Base-by-base conservation (phyloP, 177 flowering plant genomes). In the Vitis hybrid region DNA sequence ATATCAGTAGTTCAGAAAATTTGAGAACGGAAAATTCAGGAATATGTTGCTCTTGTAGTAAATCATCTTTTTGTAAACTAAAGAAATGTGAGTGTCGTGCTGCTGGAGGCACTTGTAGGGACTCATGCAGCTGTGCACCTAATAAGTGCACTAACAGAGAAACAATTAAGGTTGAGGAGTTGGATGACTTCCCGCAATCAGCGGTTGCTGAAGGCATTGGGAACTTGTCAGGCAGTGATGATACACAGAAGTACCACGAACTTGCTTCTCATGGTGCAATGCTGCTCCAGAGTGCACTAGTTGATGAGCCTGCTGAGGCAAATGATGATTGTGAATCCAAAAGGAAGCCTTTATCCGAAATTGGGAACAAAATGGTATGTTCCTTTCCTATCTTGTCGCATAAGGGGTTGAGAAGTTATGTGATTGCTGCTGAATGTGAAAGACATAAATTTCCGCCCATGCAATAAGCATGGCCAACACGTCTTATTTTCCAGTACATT, bases 311-410 rank as follows among this genome's bases (percentile, higher is more conserved):
- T 11, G 67, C 18, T 15, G 85, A 76, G 61, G 65, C 72, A 11
- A 80, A 77, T 58, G 86, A 75, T 61, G 82, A 72, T 24, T 56
- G 56, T 65, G 82, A 52, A 11, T 18, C 68, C 6, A 82, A 54
- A 63, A 87, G 98, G 81, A 88, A 78, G 78, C 91, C 99, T 18
- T 73, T 96, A 62, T 80, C 96, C 9, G 98, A 94, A 78, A 90
- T 96, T 68, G 97, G 95, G 15, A 87, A 75, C 68, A 85, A 72
- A 27, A 72, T 70, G 52, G 11, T 75, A 74, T 13, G 52, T 4
- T 46, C 46, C 27, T 52, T 21, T n/a, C 58, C 77, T 4, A n/a
- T 58, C 15, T 57, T 67, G 19, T 8, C 40, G 11, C 74, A 76
- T 27, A 48, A 21, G 3, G 18, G 46, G 46, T 35, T 35, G 6